Evolutionary conservation across 75 land plant genomes (phyloP).

Genomic region (Picea glauca): DNA sequence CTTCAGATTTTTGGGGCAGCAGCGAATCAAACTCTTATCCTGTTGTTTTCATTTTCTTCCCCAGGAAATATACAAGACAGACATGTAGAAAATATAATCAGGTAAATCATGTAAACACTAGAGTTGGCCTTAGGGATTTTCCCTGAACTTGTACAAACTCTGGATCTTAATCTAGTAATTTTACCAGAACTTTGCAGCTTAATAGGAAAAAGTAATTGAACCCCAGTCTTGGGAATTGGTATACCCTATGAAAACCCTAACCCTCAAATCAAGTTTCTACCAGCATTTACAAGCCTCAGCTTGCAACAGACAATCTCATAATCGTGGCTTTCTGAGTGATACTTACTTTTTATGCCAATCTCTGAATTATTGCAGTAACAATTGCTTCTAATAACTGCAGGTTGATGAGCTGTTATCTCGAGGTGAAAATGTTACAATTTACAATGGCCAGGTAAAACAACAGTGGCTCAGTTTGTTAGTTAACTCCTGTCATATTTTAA

Average conservation of each 20-base stretch:
- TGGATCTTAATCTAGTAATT: too few relatives aligned
- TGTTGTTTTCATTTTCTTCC: neutral
- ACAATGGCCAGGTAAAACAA: slow-evolving; percentile 79
- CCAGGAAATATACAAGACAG: neutral
- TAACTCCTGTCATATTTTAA: too few relatives aligned
- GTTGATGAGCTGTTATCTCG: slow-evolving; percentile 74
- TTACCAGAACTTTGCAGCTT: too few relatives aligned
- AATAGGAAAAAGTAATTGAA: neutral
- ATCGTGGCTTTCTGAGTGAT: neutral
- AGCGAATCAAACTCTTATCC: neutral
- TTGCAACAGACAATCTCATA: neutral
- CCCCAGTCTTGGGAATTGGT: neutral
- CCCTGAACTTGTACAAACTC: too few relatives aligned
- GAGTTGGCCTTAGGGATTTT: neutral
- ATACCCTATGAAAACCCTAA: neutral
- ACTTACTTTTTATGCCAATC: neutral
- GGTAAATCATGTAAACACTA: neutral
- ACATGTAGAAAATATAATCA: neutral
- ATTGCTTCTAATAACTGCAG: slow-evolving; percentile 24
- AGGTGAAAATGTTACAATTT: slow-evolving; percentile 75
- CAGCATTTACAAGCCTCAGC: neutral
- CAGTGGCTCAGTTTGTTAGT: neutral
- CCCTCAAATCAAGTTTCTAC: neutral
- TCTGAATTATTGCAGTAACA: neutral
- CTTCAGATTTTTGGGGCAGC: neutral